Percentiles rank a stretch among this genome's conserved stretches.
Evolutionary conservation across 2,329 filamentous ascomycete genomes (phyloP).

Genomic region (Thielaviopsis populi): DNA sequence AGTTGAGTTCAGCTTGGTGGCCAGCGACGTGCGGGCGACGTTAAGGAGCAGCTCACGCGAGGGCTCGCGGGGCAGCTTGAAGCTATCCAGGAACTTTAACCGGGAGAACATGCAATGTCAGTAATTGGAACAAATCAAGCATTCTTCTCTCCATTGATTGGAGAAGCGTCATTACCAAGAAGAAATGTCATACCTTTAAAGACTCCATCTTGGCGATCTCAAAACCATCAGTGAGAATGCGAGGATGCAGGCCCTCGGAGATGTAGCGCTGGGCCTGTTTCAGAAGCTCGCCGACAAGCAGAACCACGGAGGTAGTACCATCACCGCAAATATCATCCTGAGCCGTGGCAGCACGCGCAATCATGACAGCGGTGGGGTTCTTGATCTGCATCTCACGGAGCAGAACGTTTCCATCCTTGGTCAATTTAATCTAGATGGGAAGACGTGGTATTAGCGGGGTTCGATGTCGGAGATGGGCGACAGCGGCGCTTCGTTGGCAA

Average conservation of each 20-base stretch:
- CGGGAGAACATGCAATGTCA: conserved; percentile 14
- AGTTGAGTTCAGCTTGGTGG: conserved; percentile 82
- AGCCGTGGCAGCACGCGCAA: conserved; percentile 72
- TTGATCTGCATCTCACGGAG: conserved; percentile 81
- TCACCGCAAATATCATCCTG: conserved; percentile 98
- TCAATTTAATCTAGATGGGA: conserved; percentile 73
- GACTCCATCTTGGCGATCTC: conserved; percentile 91
- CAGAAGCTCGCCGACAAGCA: conserved; percentile 87
- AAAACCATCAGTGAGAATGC: conserved; percentile 94
- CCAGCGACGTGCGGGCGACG: conserved; percentile 84
- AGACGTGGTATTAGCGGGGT: conserved; percentile 14
- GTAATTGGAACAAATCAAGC: conserved; percentile 4
- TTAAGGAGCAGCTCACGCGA: conserved; percentile 88
- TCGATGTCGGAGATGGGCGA: conserved; percentile 18
- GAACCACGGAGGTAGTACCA: conserved; percentile 89
- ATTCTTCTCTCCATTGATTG: background rate
- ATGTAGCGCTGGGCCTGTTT: conserved; percentile 98
- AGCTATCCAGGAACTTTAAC: conserved; percentile 73
- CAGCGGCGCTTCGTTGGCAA: background rate
- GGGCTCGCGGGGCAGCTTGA: conserved; percentile 78
- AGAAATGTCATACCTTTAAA: conserved; percentile 49
- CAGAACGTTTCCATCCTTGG: conserved; percentile 91
- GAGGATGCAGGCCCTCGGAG: conserved; percentile 86
- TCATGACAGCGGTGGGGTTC: conserved; percentile 89
- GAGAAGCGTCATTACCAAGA: conserved; percentile 9